These are phyloP conservation scores for Ophiostoma sp. DNA, from an alignment of 2,329 filamentous ascomycete species.

Conservation along the genomic window DNA sequence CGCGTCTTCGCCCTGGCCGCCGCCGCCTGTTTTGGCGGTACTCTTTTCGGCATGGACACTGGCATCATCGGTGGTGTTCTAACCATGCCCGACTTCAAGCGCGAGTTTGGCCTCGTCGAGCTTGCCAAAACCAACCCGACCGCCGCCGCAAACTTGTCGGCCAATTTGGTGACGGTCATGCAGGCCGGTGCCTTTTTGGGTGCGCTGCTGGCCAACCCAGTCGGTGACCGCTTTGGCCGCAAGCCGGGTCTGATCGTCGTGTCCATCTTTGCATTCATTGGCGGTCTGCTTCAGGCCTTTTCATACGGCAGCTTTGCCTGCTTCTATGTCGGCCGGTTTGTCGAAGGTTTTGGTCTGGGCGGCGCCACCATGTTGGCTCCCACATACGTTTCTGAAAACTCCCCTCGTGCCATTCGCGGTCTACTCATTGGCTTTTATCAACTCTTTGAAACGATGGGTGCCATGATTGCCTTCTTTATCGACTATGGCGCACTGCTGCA, in stretches of 20 bases:
- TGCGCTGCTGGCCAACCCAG: constrained; percentile 32
- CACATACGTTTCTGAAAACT: constrained; percentile 61
- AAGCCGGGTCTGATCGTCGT: constrained; percentile 37
- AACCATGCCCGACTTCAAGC: constrained; percentile 32
- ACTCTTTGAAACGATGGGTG: constrained; percentile 55
- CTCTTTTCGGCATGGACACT: constrained; percentile 35
- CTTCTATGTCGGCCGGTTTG: constrained; percentile 43
- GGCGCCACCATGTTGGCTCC: constrained; percentile 59
- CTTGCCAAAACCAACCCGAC: constrained; percentile 29
- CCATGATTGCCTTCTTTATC: constrained; percentile 55
- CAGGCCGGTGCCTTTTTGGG: constrained; percentile 34
- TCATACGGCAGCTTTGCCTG: constrained; percentile 36
- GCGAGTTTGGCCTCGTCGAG: constrained; percentile 53
- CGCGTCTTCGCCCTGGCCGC: constrained; percentile 63
- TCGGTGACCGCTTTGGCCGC: constrained; percentile 37
- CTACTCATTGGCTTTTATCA: constrained; percentile 62
- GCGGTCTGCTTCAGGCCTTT: constrained; percentile 38
- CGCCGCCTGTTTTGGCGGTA: constrained; percentile 42
- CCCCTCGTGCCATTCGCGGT: constrained; percentile 59
- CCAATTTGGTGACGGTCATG: constrained; percentile 34
- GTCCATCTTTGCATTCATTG: constrained; percentile 36
- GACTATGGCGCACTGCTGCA: constrained; percentile 52
- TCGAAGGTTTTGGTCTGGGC: constrained; percentile 55
- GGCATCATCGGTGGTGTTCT: constrained; percentile 36
- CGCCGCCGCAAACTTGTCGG: constrained; percentile 31